Evolutionary conservation across 2,329 filamentous ascomycete genomes (phyloP).

Genomic region (Fusarium papillatum): DNA sequence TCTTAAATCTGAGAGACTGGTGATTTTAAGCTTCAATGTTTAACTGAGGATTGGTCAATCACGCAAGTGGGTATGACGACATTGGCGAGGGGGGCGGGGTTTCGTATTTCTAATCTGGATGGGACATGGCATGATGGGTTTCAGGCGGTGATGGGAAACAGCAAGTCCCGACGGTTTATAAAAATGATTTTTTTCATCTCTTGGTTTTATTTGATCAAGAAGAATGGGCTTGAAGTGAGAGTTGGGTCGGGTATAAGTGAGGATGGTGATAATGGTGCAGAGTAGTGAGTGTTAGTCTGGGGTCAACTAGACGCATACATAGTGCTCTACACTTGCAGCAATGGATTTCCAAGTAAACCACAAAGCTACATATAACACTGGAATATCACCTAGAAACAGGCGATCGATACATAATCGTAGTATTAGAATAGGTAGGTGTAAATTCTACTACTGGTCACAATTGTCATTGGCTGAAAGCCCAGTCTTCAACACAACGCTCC

Average conservation of each 20-base stretch:
- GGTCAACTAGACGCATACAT: not conserved
- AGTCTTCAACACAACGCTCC: not conserved
- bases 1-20: not conserved
- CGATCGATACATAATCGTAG: not conserved
- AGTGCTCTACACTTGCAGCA: not conserved
- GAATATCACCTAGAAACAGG: not conserved
- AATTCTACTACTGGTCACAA: not conserved
- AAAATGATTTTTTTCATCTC: not conserved
- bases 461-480: not conserved
- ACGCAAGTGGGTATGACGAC: conserved; percentile 30
- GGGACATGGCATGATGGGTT: conserved; percentile 16
- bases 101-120: conserved; percentile 30
- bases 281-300: not conserved
- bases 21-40: not conserved
- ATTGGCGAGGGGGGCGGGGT: conserved; percentile 33
- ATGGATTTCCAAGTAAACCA: not conserved
- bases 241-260: not conserved
- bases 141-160: not conserved
- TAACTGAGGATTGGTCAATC: conserved; percentile 5
- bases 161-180: not conserved
- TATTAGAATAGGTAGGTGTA: not conserved
- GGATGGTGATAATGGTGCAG: not conserved
- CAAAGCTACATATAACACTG: no score
- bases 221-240: not conserved
- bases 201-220: not conserved